Percentiles rank a stretch among this genome's conserved stretches.
Conservation (phyloP, 805 yeast species). For the Wickerhamiella siamensis region DNA sequence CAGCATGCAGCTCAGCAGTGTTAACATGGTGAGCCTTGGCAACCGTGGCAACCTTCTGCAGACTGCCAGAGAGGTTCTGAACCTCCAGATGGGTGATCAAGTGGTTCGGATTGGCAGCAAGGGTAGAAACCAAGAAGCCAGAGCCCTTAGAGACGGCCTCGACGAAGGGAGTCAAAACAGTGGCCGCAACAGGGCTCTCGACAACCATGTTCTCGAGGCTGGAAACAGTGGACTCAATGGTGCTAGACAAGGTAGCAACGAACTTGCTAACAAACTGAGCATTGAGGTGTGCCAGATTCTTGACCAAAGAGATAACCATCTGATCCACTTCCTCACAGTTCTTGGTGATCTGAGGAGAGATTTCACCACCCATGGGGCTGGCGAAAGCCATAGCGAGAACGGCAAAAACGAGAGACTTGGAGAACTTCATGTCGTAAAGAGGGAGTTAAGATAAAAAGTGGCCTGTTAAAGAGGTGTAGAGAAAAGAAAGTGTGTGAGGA, state of each 20-base stretch:
- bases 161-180: neutral
- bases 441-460: neutral
- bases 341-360: neutral
- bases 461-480: too few species aligned
- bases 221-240: neutral
- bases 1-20: neutral
- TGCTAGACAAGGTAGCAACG: neutral
- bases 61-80: neutral
- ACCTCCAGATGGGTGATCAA: neutral
- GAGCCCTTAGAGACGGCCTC: neutral
- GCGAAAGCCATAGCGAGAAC: neutral
- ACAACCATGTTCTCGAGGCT: neutral
- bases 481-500: too few species aligned
- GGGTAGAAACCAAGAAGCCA: neutral
- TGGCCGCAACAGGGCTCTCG: neutral
- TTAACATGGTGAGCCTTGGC: neutral
- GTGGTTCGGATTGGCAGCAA: neutral
- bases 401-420: neutral
- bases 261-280: neutral
- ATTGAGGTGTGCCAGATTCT: neutral
- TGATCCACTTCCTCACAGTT: neutral
- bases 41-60: neutral
- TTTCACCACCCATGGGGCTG: neutral
- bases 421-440: neutral
- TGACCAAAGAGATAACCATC: neutral